These are phyloP conservation scores for Podospora didyma DNA, from an alignment of 495 filamentous ascomycete species.

Conservation along the genomic window DNA sequence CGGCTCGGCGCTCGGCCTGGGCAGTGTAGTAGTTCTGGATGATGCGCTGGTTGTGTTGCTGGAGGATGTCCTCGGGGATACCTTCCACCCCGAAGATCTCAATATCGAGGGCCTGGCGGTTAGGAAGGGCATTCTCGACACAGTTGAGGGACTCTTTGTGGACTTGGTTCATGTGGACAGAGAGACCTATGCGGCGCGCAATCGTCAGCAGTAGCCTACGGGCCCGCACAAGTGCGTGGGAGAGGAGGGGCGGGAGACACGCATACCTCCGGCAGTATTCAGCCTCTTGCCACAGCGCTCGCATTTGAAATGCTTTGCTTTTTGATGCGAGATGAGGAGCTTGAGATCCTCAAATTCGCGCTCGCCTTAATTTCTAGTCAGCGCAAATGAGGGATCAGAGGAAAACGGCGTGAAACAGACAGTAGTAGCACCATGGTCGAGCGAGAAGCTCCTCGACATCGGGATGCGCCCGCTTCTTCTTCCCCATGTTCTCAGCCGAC, in stretches of 20 bases:
- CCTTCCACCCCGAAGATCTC: conserved; percentile 99
- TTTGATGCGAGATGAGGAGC: conserved; percentile 93
- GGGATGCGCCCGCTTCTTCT: conserved; percentile 80
- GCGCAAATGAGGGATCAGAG: not conserved
- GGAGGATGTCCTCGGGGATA: conserved; percentile 79
- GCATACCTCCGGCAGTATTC: conserved; percentile 90
- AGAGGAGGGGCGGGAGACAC: not conserved
- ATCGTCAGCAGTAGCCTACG: conserved; percentile 15
- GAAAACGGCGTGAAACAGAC: conserved; percentile 36
- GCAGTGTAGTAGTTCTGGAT: conserved; percentile 76
- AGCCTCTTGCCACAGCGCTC: conserved; percentile 80
- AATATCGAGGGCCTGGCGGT: conserved; percentile 75
- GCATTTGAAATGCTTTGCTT: conserved; percentile 98
- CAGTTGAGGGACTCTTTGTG: conserved; percentile 85
- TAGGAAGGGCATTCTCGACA: conserved; percentile 88
- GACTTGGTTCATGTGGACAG: conserved; percentile 96
- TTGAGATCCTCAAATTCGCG: conserved; percentile 96
- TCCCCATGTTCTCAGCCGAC: conserved; percentile 58
- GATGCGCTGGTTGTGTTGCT: conserved; percentile 80
- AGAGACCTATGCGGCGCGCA: conserved; percentile 61
- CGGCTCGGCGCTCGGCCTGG: conserved; percentile 74
- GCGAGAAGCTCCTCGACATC: conserved; percentile 80
- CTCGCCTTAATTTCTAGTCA: conserved; percentile 51
- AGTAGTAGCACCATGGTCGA: conserved; percentile 98
- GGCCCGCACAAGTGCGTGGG: not conserved